Percentiles rank a stretch among this genome's conserved stretches.
phyloP scores from a whole-genome alignment of 139 green algal genomes.

The Limnomonas spitsbergensis region DNA sequence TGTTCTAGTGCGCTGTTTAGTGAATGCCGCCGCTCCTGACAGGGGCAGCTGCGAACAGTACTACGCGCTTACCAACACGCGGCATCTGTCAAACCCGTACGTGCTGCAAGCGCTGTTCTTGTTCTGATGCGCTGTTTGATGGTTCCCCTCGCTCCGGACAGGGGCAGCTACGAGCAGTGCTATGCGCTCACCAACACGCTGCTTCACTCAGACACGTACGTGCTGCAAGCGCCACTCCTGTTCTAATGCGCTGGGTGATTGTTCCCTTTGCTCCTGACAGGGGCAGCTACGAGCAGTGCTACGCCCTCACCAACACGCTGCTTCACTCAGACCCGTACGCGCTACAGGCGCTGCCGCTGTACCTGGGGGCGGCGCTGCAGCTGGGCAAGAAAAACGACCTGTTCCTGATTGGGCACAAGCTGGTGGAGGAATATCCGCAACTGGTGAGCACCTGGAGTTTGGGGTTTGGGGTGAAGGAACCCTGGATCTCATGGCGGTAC shows the following conservation, averaged over 20 bases:
- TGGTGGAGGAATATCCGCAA: constrained; percentile 85
- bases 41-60: constrained; percentile 40
- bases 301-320: constrained; percentile 55
- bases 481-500: too few species aligned
- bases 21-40: too few species aligned
- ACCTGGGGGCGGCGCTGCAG: constrained; percentile 76
- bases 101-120: constrained; percentile 57
- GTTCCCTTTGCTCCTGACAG: too few species aligned
- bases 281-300: constrained; percentile 46
- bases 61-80: constrained; percentile 52
- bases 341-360: constrained; percentile 55
- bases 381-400: constrained; percentile 87
- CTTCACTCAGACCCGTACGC: constrained; percentile 76
- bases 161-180: constrained; percentile 42
- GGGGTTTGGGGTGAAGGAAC: too few species aligned
- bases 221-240: constrained; percentile 55
- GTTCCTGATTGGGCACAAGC: constrained; percentile 68
- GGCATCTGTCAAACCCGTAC: constrained; percentile 76
- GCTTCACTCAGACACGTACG: constrained; percentile 73
- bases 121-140: constrained; percentile 73
- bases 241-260: constrained; percentile 76
- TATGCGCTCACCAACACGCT: constrained; percentile 58
- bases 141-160: too few species aligned
- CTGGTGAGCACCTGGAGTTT: too few species aligned
- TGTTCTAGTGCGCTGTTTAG: constrained; percentile 74